These are phyloP conservation scores for Phytophthora fragariaefolia DNA, from an alignment of 352 stramenopile genomes.

Conservation along the genomic window DNA sequence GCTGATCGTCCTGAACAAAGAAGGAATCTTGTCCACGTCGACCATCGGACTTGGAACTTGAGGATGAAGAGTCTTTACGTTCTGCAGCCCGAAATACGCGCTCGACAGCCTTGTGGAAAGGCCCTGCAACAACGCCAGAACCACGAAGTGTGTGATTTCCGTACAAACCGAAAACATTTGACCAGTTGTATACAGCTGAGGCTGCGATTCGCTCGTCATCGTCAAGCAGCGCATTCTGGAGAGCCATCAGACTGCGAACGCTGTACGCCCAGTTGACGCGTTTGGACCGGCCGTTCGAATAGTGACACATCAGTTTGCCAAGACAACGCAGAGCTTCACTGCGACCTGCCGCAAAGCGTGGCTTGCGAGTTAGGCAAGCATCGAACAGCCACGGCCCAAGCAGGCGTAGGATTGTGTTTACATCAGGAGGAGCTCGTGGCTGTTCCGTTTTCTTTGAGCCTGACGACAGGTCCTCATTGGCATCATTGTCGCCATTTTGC, in stretches of 20 bases:
- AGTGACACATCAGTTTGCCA: constrained; percentile 75
- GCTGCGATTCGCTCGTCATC: constrained; percentile 83
- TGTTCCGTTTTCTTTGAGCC: constrained; percentile 32
- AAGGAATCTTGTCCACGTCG: constrained; percentile 54
- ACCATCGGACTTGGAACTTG: constrained; percentile 43
- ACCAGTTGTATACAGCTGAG: constrained; percentile 87
- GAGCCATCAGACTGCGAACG: constrained; percentile 83
- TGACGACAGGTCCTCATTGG: constrained; percentile 26
- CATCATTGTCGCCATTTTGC: constrained; percentile 43
- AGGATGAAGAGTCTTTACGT: constrained; percentile 45
- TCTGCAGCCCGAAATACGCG: constrained; percentile 65
- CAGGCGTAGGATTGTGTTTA: constrained; percentile 84
- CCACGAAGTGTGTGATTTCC: constrained; percentile 85
- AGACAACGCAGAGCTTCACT: constrained; percentile 82
- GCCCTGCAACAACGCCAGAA: constrained; percentile 73
- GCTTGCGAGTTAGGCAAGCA: constrained; percentile 75
- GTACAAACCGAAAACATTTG: constrained; percentile 80
- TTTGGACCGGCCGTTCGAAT: constrained; percentile 76
- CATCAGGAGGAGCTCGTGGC: constrained; percentile 74
- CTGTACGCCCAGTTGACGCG: constrained; percentile 83
- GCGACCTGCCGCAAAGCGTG: constrained; percentile 71
- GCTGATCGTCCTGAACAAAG: constrained; percentile 66
- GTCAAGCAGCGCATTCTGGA: constrained; percentile 81
- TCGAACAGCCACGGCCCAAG: constrained; percentile 89
- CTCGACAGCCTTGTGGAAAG: constrained; percentile 84